phyloP scores from a whole-genome alignment of 495 filamentous ascomycete species.

The Penicillium paxilli region DNA sequence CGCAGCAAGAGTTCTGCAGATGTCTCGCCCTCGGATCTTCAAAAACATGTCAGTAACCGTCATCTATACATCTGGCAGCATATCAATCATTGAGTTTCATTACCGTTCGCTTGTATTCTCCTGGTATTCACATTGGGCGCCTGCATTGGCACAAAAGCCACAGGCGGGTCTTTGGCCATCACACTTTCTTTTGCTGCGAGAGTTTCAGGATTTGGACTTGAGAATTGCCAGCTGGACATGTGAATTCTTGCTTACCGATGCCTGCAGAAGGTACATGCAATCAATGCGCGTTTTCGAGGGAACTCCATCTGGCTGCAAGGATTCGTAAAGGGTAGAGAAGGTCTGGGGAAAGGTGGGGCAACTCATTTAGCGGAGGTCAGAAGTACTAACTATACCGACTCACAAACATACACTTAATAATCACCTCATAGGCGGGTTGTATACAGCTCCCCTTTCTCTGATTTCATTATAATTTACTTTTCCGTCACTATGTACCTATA shows the following conservation, averaged over 20 bases:
- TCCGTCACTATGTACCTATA: too few relatives aligned
- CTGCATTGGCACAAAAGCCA: constrained; percentile 16
- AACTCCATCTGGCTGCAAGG: constrained; percentile 8
- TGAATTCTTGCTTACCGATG: constrained; percentile 8
- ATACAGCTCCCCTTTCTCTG: too few relatives aligned
- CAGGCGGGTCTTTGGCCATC: constrained; percentile 20
- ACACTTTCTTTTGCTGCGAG: constrained; percentile 19
- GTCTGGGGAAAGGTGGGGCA: constrained; percentile 2
- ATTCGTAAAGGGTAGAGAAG: neutral
- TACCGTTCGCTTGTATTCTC: constrained; percentile 18
- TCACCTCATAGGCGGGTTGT: neutral
- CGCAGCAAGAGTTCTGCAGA: constrained; percentile 6
- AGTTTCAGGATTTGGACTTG: neutral
- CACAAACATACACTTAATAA: neutral
- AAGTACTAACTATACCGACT: neutral
- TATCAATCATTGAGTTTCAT: neutral
- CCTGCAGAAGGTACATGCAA: constrained; percentile 24
- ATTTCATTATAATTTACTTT: too few relatives aligned
- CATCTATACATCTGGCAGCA: too few relatives aligned
- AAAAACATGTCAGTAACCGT: neutral
- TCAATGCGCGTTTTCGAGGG: constrained; percentile 19
- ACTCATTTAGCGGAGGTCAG: neutral
- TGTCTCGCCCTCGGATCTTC: neutral
- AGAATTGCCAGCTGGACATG: neutral
- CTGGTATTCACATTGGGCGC: constrained; percentile 20